phyloP scores from a whole-genome alignment of 2,329 filamentous ascomycete genomes.

The Aspergillus luchuensis region DNA sequence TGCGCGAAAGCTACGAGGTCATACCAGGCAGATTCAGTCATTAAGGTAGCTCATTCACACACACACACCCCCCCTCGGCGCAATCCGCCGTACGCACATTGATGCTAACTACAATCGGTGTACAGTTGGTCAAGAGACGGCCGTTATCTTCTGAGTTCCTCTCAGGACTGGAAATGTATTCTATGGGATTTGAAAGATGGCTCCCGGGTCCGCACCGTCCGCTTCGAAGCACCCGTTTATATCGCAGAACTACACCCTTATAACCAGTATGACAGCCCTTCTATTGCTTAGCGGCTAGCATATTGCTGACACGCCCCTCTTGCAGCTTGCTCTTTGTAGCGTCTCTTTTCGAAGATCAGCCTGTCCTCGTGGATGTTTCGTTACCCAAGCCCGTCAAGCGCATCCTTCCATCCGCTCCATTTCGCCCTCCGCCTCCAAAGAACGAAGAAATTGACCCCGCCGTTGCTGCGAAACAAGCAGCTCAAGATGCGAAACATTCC shows the following conservation, averaged over 20 bases:
- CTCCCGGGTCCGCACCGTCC: conserved; percentile 74
- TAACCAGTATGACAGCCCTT: conserved; percentile 68
- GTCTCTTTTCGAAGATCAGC: conserved; percentile 90
- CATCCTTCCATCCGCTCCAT: conserved; percentile 77
- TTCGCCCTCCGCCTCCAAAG: conserved; percentile 66
- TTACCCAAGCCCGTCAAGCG: conserved; percentile 71
- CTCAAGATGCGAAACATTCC: conserved; percentile 90
- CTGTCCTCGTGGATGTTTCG: conserved; percentile 80
- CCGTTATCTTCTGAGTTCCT: conserved; percentile 85
- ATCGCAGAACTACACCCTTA: conserved; percentile 92
- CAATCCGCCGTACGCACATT: background rate
- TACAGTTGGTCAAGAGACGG: conserved; percentile 85
- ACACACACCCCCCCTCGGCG: no score
- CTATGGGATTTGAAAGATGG: conserved; percentile 87
- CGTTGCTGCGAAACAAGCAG: conserved; percentile 77
- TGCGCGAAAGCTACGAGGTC: conserved; percentile 87
- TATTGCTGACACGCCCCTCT: conserved; percentile 1
- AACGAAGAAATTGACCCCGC: conserved; percentile 62
- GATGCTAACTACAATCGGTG: conserved; percentile 6
- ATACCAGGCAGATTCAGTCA: conserved; percentile 91
- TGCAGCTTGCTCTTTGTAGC: conserved; percentile 78
- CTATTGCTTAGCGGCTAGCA: background rate
- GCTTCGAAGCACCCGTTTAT: conserved; percentile 91
- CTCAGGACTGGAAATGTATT: conserved; percentile 94
- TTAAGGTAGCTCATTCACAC: conserved; percentile 56